Evolutionary conservation across 768 basidiomycete genomes (phyloP), one percentile per base, ranked within the genome.

Genomic region (Xerocomus brunneocitrinus): DNA sequence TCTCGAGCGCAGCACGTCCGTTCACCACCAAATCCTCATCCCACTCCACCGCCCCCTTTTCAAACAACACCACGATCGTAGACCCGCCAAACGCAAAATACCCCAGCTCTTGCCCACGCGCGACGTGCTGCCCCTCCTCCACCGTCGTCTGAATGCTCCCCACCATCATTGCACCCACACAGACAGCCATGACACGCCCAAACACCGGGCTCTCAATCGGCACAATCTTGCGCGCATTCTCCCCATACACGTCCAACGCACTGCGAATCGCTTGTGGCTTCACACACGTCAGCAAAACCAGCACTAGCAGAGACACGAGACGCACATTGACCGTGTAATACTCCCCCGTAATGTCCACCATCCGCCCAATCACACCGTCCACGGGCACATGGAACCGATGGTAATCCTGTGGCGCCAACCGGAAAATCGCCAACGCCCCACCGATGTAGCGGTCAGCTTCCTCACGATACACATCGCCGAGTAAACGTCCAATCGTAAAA

Each of bases 21-120:
- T 97, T 97, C 52, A 87, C 76, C 31, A 93, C 59, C 16, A 97
- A 68, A 68, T 98, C 95, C 58, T 94, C 89, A 61, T 98, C 95
- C 88, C 93, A 99, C 63, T 86, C 76, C 13, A 98, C 80, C 4
- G 71, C 79, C 7, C 87, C 89, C 64, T 85, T 91, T 70, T 94
- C 91, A 60, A 98, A 94, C 16, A 98, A 68, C 41, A 91, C 71
- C 38, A 98, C 94, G 57, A 97, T 90, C 10, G 94, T 95, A 28
- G 91, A 95, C 1, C 93, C 94, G 51, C 95, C 95, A 62, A 98
- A 98, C 0, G 93, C 94, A 63, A 98, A 98, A 66, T 91, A 95
- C 1, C 93, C 91, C 63, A 95, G 82, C 64, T 98, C 95, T 56
- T 98, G 81, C 2, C 94, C 94, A 12, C 91, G 82, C 62, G 78